These are phyloP conservation scores for Botrytis hyacinthi DNA, from an alignment of 2,329 filamentous ascomycete species.

Conservation along the genomic window DNA sequence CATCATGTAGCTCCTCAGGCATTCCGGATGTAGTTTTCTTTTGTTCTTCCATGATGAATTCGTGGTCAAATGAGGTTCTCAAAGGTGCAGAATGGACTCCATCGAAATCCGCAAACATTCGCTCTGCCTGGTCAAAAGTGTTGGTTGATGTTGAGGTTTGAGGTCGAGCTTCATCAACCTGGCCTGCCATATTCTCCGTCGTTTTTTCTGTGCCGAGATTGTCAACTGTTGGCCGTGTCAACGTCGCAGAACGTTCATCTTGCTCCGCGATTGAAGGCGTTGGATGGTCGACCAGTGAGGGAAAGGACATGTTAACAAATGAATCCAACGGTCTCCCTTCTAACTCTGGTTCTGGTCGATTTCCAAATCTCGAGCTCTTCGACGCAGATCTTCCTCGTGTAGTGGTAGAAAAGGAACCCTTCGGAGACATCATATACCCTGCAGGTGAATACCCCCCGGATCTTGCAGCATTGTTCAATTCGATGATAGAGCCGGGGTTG, in stretches of 20 bases:
- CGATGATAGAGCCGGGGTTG: constrained; percentile 60
- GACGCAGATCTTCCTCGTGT: constrained; percentile 56
- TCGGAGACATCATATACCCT: constrained; percentile 66
- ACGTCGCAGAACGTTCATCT: constrained; percentile 32
- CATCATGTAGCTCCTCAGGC: not conserved
- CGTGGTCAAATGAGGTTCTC: constrained; percentile 22
- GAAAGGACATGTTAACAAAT: constrained; percentile 33
- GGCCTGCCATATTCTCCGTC: constrained; percentile 19
- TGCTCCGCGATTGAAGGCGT: constrained; percentile 34
- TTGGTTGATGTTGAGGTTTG: constrained; percentile 33
- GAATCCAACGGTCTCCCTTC: constrained; percentile 39
- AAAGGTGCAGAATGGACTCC: constrained; percentile 62
- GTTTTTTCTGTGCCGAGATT: constrained; percentile 23
- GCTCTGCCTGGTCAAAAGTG: constrained; percentile 63
- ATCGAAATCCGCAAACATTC: constrained; percentile 77
- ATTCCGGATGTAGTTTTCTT: not conserved
- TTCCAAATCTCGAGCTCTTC: constrained; percentile 45
- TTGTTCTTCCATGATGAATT: constrained; percentile 9
- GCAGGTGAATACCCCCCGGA: constrained; percentile 69
- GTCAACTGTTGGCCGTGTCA: constrained; percentile 31
- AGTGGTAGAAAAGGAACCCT: constrained; percentile 50
- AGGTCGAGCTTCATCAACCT: constrained; percentile 27
- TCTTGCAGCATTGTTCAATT: constrained; percentile 64
- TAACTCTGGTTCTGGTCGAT: constrained; percentile 38
- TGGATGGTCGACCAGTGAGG: constrained; percentile 28